Conservation (phyloP, 371 early-diverging fungal genomes). For the Mucor indicus region DNA sequence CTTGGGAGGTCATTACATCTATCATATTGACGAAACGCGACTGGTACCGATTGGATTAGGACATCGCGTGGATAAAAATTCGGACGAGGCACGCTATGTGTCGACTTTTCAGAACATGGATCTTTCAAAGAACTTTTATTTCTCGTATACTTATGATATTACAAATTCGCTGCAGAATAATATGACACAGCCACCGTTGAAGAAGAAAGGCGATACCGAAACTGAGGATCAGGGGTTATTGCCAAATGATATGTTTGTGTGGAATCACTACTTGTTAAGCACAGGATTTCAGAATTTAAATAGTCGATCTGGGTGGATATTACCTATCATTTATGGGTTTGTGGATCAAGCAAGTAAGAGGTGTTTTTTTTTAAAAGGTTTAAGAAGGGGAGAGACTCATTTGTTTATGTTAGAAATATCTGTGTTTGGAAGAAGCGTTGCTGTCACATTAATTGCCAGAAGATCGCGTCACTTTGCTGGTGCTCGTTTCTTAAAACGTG, state of each 20-base stretch:
- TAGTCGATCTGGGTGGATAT: constrained; percentile 77
- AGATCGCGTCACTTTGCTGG: constrained; percentile 96
- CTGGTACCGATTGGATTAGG: constrained; percentile 70
- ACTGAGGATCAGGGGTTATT: background rate
- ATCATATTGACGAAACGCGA: constrained; percentile 90
- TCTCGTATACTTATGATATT: constrained; percentile 92
- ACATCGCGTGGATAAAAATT: constrained; percentile 70
- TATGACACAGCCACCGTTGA: constrained; percentile 55
- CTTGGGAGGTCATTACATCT: constrained; percentile 93
- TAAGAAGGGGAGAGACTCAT: background rate
- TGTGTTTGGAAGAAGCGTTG: constrained; percentile 82
- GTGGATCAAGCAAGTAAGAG: constrained; percentile 89
- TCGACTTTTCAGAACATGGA: constrained; percentile 81
- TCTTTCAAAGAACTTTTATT: constrained; percentile 85
- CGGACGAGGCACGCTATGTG: constrained; percentile 81
- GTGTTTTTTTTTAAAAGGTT: too few species aligned
- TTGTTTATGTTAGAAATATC: constrained; percentile 54
- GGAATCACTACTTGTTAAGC: constrained; percentile 87
- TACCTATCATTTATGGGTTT: constrained; percentile 94
- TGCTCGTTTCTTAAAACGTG: constrained; percentile 95
- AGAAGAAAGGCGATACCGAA: constrained; percentile 2
- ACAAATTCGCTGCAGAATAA: constrained; percentile 90
- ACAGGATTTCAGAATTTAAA: constrained; percentile 66
- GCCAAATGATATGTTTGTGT: constrained; percentile 89
- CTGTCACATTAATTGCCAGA: constrained; percentile 91